Conservation (phyloP, 2,329 filamentous ascomycete genomes). For the Ilyonectria robusta region DNA sequence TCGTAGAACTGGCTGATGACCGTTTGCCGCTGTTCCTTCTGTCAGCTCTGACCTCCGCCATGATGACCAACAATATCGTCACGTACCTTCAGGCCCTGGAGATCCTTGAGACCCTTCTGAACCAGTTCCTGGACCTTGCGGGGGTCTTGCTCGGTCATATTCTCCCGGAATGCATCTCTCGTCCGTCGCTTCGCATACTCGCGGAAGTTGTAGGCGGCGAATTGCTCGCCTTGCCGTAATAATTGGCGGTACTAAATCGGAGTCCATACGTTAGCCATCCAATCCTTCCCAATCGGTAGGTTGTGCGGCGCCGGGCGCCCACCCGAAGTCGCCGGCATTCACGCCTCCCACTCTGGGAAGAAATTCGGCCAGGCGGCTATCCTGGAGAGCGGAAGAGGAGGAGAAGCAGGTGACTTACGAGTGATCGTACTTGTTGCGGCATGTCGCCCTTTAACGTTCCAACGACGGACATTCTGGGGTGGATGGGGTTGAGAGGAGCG, state of each 20-base stretch:
- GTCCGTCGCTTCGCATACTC: slow-evolving; percentile 95
- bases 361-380: slow-evolving; percentile 22
- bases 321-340: slow-evolving; percentile 24
- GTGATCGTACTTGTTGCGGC: slow-evolving; percentile 70
- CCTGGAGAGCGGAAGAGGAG: slow-evolving; percentile 3
- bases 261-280: slow-evolving; percentile 31
- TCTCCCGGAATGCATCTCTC: slow-evolving; percentile 89
- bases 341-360: slow-evolving; percentile 1
- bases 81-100: slow-evolving; percentile 90
- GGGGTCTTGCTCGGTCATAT: slow-evolving; percentile 79
- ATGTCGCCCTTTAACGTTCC: slow-evolving; percentile 64
- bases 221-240: slow-evolving; percentile 87
- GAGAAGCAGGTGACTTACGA: slow-evolving; percentile 60
- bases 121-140: slow-evolving; percentile 88
- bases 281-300: neutral
- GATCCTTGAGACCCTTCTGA: slow-evolving; percentile 87
- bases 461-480: slow-evolving; percentile 56
- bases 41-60: slow-evolving; percentile 20
- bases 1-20: slow-evolving; percentile 96
- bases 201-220: slow-evolving; percentile 96
- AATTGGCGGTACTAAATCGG: slow-evolving; percentile 86
- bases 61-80: neutral
- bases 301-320: slow-evolving; percentile 1
- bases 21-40: slow-evolving; percentile 83
- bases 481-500: slow-evolving; percentile 43